Conservation (phyloP, 192 early-diverging fungal species). For the Radiomyces spectabilis region DNA sequence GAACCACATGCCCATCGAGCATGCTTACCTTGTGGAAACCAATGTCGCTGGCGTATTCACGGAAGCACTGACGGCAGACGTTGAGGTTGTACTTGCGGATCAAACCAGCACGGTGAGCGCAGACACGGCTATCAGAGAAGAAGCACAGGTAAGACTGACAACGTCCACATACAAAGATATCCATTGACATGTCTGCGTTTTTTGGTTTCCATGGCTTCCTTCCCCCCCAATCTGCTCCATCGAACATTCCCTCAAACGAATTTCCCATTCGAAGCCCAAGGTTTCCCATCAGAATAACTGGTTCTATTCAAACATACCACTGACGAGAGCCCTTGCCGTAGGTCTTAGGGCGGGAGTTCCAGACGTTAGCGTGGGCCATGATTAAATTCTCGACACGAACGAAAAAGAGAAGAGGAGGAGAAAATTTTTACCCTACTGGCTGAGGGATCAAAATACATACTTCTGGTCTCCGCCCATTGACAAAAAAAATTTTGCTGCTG, state of each 20-base stretch:
- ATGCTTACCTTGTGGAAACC: constrained; percentile 92
- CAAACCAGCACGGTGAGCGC: constrained; percentile 98
- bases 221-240: too few species aligned
- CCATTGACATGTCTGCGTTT: too few species aligned
- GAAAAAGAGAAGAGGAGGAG: background rate
- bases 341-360: constrained; percentile 95
- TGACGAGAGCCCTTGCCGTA: constrained; percentile 99
- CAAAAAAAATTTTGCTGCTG: background rate
- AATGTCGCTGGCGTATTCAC: constrained; percentile 96
- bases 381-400: constrained; percentile 21
- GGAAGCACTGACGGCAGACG: constrained; percentile 99
- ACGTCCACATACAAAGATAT: too few species aligned
- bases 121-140: constrained; percentile 72
- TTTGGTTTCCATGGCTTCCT: too few species aligned
- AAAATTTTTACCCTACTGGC: background rate
- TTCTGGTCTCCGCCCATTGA: too few species aligned
- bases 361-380: constrained; percentile 97
- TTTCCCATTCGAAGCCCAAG: too few species aligned
- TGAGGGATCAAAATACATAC: background rate
- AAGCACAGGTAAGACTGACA: background rate
- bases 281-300: too few species aligned
- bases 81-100: constrained; percentile 99
- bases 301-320: too few species aligned
- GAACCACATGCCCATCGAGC: background rate
- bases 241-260: too few species aligned